Evolutionary conservation across 2,329 filamentous ascomycete species (phyloP).

Genomic region (Cryphonectria naterciae): DNA sequence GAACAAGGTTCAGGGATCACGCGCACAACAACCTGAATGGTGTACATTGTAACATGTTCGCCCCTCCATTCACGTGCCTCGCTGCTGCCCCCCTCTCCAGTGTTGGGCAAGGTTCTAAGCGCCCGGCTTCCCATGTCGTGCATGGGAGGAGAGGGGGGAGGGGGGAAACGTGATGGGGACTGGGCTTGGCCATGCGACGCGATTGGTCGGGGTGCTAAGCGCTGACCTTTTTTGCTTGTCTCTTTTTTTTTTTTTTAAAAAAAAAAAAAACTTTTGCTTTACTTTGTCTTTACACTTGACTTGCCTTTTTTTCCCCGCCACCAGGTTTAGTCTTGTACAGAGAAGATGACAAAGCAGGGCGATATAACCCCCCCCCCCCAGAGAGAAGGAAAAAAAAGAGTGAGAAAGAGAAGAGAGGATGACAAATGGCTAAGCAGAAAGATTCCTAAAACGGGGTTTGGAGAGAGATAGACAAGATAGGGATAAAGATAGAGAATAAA

Average conservation of each 20-base stretch:
- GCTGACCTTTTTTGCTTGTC: conserved; percentile 9
- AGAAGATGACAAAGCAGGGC: too few species aligned
- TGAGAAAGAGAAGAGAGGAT: not conserved
- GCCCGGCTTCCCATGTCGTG: conserved; percentile 30
- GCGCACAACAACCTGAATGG: not conserved
- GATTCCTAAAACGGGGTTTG: not conserved
- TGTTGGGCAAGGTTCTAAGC: conserved; percentile 19
- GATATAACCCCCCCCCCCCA: too few species aligned
- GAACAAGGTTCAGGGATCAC: conserved; percentile 26
- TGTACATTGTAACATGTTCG: not conserved
- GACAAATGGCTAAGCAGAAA: not conserved
- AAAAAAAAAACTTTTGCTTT: not conserved
- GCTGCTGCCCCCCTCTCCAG: not conserved
- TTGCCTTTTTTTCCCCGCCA: too few species aligned
- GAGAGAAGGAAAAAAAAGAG: not conserved
- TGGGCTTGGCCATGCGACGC: not conserved
- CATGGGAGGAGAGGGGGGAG: conserved; percentile 8
- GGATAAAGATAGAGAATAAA: not conserved
- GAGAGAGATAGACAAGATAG: not conserved
- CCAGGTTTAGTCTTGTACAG: not conserved
- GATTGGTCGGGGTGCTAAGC: conserved; percentile 18
- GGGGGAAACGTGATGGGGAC: not conserved
- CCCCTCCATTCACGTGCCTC: not conserved
- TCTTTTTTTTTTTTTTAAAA: too few species aligned
- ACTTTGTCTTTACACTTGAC: not conserved